These are phyloP conservation scores for Fusarium humuli DNA, from an alignment of 2,329 filamentous ascomycete species.

Conservation along the genomic window DNA sequence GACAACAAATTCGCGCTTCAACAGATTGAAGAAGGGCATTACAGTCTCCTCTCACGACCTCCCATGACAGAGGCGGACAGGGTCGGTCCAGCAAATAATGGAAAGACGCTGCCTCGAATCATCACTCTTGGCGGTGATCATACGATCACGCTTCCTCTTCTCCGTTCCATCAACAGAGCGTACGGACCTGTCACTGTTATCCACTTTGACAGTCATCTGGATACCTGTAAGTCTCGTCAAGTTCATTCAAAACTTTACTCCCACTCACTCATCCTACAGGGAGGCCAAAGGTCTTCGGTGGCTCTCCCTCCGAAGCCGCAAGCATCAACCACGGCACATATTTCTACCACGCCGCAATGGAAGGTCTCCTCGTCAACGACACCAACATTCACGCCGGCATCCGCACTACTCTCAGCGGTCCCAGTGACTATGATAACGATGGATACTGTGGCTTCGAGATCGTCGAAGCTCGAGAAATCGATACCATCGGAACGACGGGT, in stretches of 20 bases:
- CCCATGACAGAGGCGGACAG: slow-evolving; percentile 77
- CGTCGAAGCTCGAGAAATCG: slow-evolving; percentile 71
- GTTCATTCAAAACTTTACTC: no score
- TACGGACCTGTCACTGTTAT: slow-evolving; percentile 72
- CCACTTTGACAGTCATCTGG: slow-evolving; percentile 72
- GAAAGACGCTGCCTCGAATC: slow-evolving; percentile 81
- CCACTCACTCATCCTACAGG: slow-evolving; percentile 61
- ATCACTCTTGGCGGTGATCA: slow-evolving; percentile 80
- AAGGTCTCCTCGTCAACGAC: slow-evolving; percentile 83
- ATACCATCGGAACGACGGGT: slow-evolving; percentile 68
- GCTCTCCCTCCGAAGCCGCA: slow-evolving; percentile 79
- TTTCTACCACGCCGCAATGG: slow-evolving; percentile 84
- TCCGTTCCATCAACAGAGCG: slow-evolving; percentile 69
- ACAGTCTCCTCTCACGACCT: slow-evolving; percentile 75
- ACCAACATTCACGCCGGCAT: slow-evolving; percentile 90
- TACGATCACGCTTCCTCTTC: slow-evolving; percentile 70
- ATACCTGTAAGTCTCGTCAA: no score
- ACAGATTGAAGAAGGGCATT: slow-evolving; percentile 89
- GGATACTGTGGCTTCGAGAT: slow-evolving; percentile 84
- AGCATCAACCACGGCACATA: slow-evolving; percentile 89
- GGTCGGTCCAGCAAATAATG: slow-evolving; percentile 75
- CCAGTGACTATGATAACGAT: slow-evolving; percentile 78
- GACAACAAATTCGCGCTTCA: slow-evolving; percentile 85
- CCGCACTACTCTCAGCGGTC: slow-evolving; percentile 79
- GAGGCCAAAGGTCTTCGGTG: slow-evolving; percentile 89